Conservation (phyloP, 768 basidiomycete genomes). For the Tricholoma flavovirens region DNA sequence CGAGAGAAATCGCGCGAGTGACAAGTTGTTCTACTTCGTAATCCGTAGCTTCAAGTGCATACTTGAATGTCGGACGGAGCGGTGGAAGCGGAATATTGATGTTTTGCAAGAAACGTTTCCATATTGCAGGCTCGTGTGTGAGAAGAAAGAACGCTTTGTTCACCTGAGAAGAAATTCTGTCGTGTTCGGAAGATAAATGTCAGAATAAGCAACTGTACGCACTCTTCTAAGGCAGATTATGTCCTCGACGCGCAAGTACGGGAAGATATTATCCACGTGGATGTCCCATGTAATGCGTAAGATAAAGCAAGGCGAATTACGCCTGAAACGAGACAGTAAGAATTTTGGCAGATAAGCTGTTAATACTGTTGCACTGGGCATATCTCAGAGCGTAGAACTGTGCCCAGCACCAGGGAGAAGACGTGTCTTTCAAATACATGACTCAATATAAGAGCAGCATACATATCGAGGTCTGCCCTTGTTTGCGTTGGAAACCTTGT, state of each 20-base stretch:
- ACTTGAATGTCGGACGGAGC: constrained; percentile 52
- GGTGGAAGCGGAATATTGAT: constrained; percentile 55
- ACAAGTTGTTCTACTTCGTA: constrained; percentile 55
- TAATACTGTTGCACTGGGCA: background rate
- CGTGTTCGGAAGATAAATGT: background rate
- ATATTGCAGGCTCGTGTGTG: constrained; percentile 62
- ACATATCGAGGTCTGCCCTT: background rate
- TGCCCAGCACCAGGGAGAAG: background rate
- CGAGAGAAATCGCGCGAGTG: constrained; percentile 51
- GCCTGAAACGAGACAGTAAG: constrained; percentile 14
- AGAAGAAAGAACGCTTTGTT: constrained; percentile 55
- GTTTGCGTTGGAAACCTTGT: background rate
- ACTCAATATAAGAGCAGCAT: background rate
- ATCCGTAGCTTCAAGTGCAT: constrained; percentile 30
- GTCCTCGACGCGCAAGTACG: constrained; percentile 39
- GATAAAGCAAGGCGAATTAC: constrained; percentile 18
- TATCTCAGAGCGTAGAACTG: background rate
- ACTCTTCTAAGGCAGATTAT: constrained; percentile 42
- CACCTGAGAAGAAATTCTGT: constrained; percentile 40
- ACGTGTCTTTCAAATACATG: background rate
- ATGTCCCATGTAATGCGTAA: constrained; percentile 34
- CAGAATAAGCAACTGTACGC: constrained; percentile 3
- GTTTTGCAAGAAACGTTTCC: constrained; percentile 57
- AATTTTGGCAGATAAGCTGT: constrained; percentile 17
- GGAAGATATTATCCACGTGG: constrained; percentile 38